Percentiles rank a stretch among this genome's conserved stretches.
Conservation (phyloP, 116 monocot genomes). For the Trichopus zeylanicus region DNA sequence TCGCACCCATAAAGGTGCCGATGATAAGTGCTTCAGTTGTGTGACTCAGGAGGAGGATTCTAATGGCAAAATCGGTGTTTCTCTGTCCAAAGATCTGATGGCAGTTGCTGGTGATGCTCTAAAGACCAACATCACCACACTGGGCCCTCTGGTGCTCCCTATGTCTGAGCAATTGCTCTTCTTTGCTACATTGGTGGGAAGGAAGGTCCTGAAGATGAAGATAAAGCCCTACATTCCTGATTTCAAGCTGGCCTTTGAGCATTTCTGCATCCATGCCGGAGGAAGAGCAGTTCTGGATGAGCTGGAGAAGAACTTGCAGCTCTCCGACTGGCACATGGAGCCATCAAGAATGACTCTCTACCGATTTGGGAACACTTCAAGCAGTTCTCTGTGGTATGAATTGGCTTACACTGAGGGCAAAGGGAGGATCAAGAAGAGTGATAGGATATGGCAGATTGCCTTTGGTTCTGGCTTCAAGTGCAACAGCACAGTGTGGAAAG, state of each 20-base stretch:
- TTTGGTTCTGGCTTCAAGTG: conserved; percentile 87
- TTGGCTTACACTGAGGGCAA: conserved; percentile 68
- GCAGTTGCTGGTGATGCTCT: conserved; percentile 58
- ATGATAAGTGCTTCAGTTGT: conserved; percentile 59
- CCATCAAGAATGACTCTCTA: conserved; percentile 74
- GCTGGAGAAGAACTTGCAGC: conserved; percentile 74
- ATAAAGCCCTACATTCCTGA: conserved; percentile 76
- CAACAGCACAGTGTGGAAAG: conserved; percentile 80
- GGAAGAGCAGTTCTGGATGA: conserved; percentile 76
- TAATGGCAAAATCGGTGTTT: conserved; percentile 49
- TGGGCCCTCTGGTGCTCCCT: conserved; percentile 66
- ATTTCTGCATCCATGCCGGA: conserved; percentile 65
- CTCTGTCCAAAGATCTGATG: conserved; percentile 71
- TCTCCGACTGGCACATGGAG: conserved; percentile 84
- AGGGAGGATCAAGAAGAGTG: conserved; percentile 52
- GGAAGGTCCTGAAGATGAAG: conserved; percentile 66
- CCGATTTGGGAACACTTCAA: conserved; percentile 73
- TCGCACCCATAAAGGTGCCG: conserved; percentile 60
- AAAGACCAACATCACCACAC: conserved; percentile 75
- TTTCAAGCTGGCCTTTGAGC: conserved; percentile 66
- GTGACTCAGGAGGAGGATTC: conserved; percentile 66
- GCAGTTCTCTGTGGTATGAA: conserved; percentile 87
- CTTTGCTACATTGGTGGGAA: conserved; percentile 59
- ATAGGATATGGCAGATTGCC: conserved; percentile 76
- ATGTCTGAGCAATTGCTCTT: conserved; percentile 65